A percentile compares a stretch with the other conserved stretches of the same genome.
These are phyloP conservation scores for Naganishia kalamii DNA, from an alignment of 768 basidiomycete genomes.

Conservation along the genomic window DNA sequence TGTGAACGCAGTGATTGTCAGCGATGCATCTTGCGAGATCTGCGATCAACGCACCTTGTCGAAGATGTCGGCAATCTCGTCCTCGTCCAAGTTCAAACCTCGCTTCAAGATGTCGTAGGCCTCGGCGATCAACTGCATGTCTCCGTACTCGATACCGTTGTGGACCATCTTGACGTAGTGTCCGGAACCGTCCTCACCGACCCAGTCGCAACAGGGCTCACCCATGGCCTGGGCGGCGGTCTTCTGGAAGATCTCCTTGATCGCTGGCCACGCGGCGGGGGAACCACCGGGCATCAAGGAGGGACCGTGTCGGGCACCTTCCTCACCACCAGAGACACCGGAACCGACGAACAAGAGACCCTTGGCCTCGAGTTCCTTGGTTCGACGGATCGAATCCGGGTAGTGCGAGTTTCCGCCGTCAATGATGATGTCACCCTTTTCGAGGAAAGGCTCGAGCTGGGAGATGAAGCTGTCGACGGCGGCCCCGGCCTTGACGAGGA, in stretches of 20 bases:
- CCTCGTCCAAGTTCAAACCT: slow-evolving; percentile 75
- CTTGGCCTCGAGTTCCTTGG: slow-evolving; percentile 85
- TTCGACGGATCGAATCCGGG: slow-evolving; percentile 93
- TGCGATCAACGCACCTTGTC: slow-evolving; percentile 48
- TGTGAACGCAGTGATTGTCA: slow-evolving; percentile 13
- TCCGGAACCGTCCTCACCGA: slow-evolving; percentile 78
- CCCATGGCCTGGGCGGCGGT: slow-evolving; percentile 90
- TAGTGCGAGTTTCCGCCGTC: slow-evolving; percentile 99
- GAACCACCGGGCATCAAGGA: slow-evolving; percentile 99
- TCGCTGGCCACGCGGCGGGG: slow-evolving; percentile 83
- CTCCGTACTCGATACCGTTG: slow-evolving; percentile 95
- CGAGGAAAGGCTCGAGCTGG: slow-evolving; percentile 81
- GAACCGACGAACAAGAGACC: slow-evolving; percentile 95
- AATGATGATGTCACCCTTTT: slow-evolving; percentile 95
- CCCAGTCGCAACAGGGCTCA: slow-evolving; percentile 99
- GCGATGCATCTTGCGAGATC: background rate
- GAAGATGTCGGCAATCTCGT: slow-evolving; percentile 93
- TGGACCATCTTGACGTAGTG: slow-evolving; percentile 99
- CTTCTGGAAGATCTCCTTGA: slow-evolving; percentile 98
- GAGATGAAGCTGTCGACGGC: slow-evolving; percentile 93
- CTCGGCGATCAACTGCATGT: slow-evolving; percentile 99
- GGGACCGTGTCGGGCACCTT: slow-evolving; percentile 90
- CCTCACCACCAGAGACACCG: slow-evolving; percentile 98
- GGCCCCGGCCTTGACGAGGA: slow-evolving; percentile 94
- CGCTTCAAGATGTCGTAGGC: slow-evolving; percentile 94